Evolutionary conservation across 1,284 basidiomycete species (phyloP).

Genomic region (Athelia sp.): DNA sequence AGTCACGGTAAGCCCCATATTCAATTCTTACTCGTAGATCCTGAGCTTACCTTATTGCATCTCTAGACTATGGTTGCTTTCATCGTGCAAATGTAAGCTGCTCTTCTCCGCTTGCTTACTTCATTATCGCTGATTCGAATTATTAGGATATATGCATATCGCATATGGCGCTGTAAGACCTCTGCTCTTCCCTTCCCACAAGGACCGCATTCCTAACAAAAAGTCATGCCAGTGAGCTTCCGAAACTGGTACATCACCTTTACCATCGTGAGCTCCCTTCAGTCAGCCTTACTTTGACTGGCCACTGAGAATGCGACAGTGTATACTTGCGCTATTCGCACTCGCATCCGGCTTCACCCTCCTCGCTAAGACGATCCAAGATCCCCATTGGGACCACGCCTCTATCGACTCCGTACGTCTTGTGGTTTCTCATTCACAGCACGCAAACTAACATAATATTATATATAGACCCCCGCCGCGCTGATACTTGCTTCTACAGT

Average conservation of each 20-base stretch:
- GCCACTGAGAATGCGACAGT: background rate
- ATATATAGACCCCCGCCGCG: constrained; percentile 23
- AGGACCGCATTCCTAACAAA: background rate
- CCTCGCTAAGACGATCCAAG: constrained; percentile 18
- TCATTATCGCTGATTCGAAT: background rate
- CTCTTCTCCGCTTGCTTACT: background rate
- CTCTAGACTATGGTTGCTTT: constrained; percentile 24
- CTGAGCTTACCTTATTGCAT: background rate
- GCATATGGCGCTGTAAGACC: constrained; percentile 26
- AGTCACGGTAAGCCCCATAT: constrained; percentile 14
- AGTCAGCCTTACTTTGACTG: background rate
- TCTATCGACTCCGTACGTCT: constrained; percentile 21
- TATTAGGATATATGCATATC: constrained; percentile 23
- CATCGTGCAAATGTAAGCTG: constrained; percentile 23
- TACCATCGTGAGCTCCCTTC: constrained; percentile 19
- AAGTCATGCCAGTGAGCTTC: constrained; percentile 22
- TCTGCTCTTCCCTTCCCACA: too few species aligned
- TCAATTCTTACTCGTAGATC: background rate
- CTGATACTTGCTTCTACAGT: constrained; percentile 24
- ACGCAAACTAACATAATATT: too few species aligned
- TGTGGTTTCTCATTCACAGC: too few species aligned
- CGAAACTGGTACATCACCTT: constrained; percentile 18
- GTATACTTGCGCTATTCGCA: background rate
- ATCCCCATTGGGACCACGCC: constrained; percentile 21
- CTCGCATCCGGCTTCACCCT: background rate